Evolutionary conservation across 2,329 filamentous ascomycete species (phyloP).

Genomic region (Scopulariopsis brevicaulis): DNA sequence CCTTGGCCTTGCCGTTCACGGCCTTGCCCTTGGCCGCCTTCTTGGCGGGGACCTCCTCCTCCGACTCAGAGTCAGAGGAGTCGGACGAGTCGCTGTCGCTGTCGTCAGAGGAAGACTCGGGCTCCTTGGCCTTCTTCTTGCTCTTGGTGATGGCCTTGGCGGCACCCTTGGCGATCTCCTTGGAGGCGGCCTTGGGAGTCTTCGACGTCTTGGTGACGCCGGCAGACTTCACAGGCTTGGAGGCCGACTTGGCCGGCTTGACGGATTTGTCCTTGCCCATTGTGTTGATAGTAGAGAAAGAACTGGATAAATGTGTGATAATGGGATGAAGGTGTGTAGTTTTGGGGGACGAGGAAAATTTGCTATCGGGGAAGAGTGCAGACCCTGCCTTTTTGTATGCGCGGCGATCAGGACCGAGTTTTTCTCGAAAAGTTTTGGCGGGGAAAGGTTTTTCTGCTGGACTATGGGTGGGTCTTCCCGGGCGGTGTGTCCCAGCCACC

Average conservation of each 20-base stretch:
- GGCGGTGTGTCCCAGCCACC: constrained; percentile 4
- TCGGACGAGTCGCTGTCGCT: constrained; percentile 25
- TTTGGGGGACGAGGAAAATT: constrained; percentile 7
- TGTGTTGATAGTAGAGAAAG: constrained; percentile 16
- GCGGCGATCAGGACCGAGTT: constrained; percentile 2
- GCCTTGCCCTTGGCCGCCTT: constrained; percentile 24
- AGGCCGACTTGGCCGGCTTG: constrained; percentile 41
- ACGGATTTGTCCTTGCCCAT: constrained; percentile 60
- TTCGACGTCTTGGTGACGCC: constrained; percentile 57
- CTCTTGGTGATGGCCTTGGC: constrained; percentile 34
- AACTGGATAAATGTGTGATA: constrained; percentile 8
- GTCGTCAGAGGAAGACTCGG: constrained; percentile 12
- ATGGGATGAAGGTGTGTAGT: constrained; percentile 7
- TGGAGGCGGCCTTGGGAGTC: constrained; percentile 54
- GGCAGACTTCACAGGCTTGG: constrained; percentile 44
- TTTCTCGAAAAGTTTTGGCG: constrained; percentile 6
- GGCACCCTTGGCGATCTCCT: constrained; percentile 53
- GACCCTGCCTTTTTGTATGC: not conserved
- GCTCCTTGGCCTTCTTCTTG: constrained; percentile 34
- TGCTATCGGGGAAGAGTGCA: constrained; percentile 7
- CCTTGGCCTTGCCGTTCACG: constrained; percentile 17
- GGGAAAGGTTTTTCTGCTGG: constrained; percentile 17
- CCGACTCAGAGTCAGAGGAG: constrained; percentile 11
- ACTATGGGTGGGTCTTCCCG: constrained; percentile 18
- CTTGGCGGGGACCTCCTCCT: constrained; percentile 16